Base-by-base conservation (phyloP, 352 stramenopile genomes). In the Globisporangium perplexum region DNA sequence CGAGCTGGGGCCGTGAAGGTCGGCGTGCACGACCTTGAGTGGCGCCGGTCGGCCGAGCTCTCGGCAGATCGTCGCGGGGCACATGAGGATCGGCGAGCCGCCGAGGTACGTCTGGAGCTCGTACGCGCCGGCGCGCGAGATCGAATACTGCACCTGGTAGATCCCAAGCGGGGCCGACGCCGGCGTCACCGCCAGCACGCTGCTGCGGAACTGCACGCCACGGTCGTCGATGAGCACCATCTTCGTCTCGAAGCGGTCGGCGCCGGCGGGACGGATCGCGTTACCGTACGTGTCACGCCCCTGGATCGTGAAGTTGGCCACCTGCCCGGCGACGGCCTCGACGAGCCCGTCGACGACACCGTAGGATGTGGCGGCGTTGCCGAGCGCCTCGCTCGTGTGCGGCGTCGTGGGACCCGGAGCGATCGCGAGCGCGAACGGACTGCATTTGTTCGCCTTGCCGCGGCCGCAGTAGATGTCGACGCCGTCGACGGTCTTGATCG, bases 401-500 rank as follows among this genome's bases (percentile, higher is more conserved):
- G 92, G 73, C 10, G 90, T 84, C 17, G 92, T 97, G 30, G 78
- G 65, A 3, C 96, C 96, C 36, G 96, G 93, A 12, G 67, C 50
- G 7, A 98, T 88, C 10, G 65, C 68, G 6, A 99, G 54, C 5
- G 63, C 45, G 58, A 98, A 99, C 14, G 96, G 96, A 62, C 90
- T 98, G 77, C 96, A 99, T 63, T 98, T 98, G 38, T 90, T 72
- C 1, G 78, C 65, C 48, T 92, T 82, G 20, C 93, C 94, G 1
- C 83, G 65, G 0, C 95, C 95, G 56, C 95, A 98, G 66, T 98
- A 98, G 64, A 98, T 98, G 62, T 98, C 85, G 7, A 83, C 93
- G 22, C 83, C 90, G 33, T 93, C 86, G 24, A 90, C 77, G 11
- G 93, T 98, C 47, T 88, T 85, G 28, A 98, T 83, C 15, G 83